phyloP scores from a whole-genome alignment of 768 basidiomycete species.

The Gymnopilus dilepis region DNA sequence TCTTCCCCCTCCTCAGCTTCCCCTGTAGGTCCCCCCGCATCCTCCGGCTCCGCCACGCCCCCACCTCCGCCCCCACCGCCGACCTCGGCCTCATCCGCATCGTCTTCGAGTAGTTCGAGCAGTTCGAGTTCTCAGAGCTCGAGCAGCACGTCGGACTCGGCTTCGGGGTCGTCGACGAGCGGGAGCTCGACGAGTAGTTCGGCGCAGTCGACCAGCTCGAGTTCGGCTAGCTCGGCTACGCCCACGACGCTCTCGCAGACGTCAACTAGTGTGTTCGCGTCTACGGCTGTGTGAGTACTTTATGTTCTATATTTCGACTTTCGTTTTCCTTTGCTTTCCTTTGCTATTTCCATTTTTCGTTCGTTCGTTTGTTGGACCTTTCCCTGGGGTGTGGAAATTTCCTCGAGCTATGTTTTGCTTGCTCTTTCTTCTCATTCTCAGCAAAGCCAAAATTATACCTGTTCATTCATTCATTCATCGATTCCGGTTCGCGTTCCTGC shows the following conservation, averaged over 20 bases:
- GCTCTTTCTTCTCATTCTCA: neutral
- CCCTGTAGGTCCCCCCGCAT: neutral
- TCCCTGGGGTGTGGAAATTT: neutral
- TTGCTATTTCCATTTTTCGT: neutral
- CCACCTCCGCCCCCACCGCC: slow-evolving; percentile 3
- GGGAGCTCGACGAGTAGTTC: slow-evolving; percentile 5
- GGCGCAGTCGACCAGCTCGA: neutral
- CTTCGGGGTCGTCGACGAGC: neutral
- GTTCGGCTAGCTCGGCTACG: neutral
- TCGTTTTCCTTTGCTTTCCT: neutral
- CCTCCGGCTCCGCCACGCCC: neutral
- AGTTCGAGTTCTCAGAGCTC: slow-evolving; percentile 7
- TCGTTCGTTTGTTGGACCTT: neutral
- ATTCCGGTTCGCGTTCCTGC: neutral
- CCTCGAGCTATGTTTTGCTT: neutral
- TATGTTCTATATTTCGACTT: neutral
- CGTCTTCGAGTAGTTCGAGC: neutral
- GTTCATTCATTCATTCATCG: neutral
- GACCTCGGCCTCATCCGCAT: slow-evolving; percentile 2
- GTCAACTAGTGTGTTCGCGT: slow-evolving; percentile 20
- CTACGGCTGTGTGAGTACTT: slow-evolving; percentile 15
- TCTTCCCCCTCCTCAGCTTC: neutral
- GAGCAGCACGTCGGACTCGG: neutral
- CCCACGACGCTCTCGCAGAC: slow-evolving; percentile 15
- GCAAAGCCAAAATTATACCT: neutral